A percentile compares a stretch with the other conserved stretches of the same genome.
These are phyloP conservation scores for Apiospora phragmitis DNA, from an alignment of 2,329 filamentous ascomycete species.

Conservation along the genomic window DNA sequence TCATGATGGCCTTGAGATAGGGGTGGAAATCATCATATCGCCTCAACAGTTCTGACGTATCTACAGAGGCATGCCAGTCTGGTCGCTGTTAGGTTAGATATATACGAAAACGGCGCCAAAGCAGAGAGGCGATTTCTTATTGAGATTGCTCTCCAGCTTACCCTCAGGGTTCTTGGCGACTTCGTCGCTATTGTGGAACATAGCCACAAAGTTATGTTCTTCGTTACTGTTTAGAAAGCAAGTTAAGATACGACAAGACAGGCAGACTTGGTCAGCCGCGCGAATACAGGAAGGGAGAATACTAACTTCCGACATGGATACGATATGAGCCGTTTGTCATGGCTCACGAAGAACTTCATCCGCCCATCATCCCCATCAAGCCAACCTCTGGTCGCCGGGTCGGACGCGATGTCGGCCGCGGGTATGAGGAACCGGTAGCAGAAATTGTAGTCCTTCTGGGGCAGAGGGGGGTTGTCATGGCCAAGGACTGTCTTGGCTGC, in stretches of 20 bases:
- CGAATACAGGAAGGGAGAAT: neutral
- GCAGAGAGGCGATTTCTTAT: neutral
- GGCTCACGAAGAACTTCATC: slow-evolving; percentile 25
- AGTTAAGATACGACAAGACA: neutral
- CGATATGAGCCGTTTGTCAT: slow-evolving; percentile 21
- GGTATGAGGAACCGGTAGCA: slow-evolving; percentile 39
- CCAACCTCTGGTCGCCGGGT: slow-evolving; percentile 31
- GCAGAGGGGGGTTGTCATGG: slow-evolving; percentile 20
- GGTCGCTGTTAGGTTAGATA: neutral
- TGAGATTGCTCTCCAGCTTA: neutral
- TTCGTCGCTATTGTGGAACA: slow-evolving; percentile 20
- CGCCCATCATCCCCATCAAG: slow-evolving; percentile 25
- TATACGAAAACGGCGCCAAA: neutral
- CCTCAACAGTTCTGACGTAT: slow-evolving; percentile 15
- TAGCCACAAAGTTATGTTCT: slow-evolving; percentile 21
- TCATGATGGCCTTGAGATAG: slow-evolving; percentile 12
- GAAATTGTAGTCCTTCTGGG: slow-evolving; percentile 22
- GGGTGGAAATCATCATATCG: slow-evolving; percentile 16
- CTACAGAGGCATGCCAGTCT: slow-evolving; percentile 23
- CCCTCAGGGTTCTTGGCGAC: slow-evolving; percentile 15
- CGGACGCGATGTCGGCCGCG: slow-evolving; percentile 26
- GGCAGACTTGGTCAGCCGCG: too few species aligned
- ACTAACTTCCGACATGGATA: slow-evolving; percentile 29
- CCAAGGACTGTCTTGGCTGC: slow-evolving; percentile 28
- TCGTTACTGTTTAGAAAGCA: slow-evolving; percentile 8